phyloP scores from a whole-genome alignment of 352 stramenopile species.

The Phytophthora cactorum region DNA sequence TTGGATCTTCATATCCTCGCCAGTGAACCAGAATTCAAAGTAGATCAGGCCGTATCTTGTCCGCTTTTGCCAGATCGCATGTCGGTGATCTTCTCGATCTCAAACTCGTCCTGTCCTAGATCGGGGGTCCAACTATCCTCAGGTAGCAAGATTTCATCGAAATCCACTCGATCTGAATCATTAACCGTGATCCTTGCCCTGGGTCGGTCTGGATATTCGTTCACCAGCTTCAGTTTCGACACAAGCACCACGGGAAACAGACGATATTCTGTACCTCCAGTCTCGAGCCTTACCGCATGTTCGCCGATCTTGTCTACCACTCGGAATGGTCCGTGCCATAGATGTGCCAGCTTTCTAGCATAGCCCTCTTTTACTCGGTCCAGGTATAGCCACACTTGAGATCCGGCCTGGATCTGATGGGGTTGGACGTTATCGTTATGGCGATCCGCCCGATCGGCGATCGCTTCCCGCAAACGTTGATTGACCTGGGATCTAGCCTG shows the following conservation, averaged over 20 bases:
- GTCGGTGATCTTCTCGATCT: slow-evolving; percentile 13
- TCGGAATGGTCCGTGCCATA: slow-evolving; percentile 34
- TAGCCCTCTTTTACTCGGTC: slow-evolving; percentile 13
- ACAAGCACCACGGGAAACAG: slow-evolving; percentile 33
- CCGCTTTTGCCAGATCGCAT: neutral
- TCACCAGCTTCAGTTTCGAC: slow-evolving; percentile 22
- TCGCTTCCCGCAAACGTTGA: neutral
- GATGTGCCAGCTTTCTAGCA: slow-evolving; percentile 12
- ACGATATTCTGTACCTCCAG: neutral
- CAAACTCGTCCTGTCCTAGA: slow-evolving; percentile 9
- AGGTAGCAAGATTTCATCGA: slow-evolving; percentile 24
- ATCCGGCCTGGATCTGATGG: neutral
- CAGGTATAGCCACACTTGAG: slow-evolving; percentile 8
- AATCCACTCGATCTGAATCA: slow-evolving; percentile 19
- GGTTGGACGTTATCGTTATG: neutral
- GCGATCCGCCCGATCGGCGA: neutral
- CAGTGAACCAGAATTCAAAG: too few relatives aligned
- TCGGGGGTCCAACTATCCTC: slow-evolving; percentile 5
- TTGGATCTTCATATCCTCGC: too few relatives aligned
- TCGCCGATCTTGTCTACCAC: slow-evolving; percentile 19
- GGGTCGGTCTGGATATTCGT: slow-evolving; percentile 6
- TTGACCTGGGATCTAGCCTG: neutral
- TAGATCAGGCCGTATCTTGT: neutral
- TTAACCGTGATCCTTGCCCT: neutral
- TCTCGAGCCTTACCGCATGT: slow-evolving; percentile 12